Percentiles rank a stretch among this genome's conserved stretches.
phyloP scores from a whole-genome alignment of 768 basidiomycete species.

The Cystofilobasidium bisporidii region DNA sequence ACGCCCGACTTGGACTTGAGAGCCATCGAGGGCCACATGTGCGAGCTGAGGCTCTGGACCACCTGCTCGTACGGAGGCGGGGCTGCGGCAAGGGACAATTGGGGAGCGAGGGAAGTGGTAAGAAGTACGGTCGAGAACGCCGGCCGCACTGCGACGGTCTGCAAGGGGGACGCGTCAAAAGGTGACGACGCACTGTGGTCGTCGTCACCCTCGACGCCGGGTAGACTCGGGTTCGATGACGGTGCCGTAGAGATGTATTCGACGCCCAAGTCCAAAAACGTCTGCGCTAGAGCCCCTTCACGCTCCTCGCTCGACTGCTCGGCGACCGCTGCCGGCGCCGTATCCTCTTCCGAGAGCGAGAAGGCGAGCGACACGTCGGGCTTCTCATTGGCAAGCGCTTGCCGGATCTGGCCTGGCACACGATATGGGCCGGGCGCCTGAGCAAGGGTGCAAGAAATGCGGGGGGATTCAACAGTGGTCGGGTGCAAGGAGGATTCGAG shows the following conservation, averaged over 20 bases:
- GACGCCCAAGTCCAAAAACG: not conserved
- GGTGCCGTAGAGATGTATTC: not conserved
- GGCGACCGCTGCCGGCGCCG: not conserved
- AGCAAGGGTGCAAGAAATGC: not conserved
- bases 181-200: not conserved
- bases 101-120: too few species aligned
- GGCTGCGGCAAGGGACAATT: not conserved
- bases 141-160: too few species aligned
- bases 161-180: too few species aligned
- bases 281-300: not conserved
- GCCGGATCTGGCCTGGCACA: not conserved
- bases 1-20: not conserved
- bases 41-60: not conserved
- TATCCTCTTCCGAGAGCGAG: not conserved
- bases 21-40: not conserved
- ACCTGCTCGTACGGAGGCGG: not conserved
- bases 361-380: not conserved
- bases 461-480: too few species aligned
- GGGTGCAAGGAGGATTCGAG: not conserved
- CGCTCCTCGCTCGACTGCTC: not conserved
- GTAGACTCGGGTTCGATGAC: not conserved
- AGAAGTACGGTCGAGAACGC: too few species aligned
- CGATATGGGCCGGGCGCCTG: not conserved
- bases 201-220: not conserved
- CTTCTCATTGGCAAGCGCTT: not conserved